These are phyloP conservation scores for Arctium minus DNA, from an alignment of 129 eudicot species.

Conservation along the genomic window DNA sequence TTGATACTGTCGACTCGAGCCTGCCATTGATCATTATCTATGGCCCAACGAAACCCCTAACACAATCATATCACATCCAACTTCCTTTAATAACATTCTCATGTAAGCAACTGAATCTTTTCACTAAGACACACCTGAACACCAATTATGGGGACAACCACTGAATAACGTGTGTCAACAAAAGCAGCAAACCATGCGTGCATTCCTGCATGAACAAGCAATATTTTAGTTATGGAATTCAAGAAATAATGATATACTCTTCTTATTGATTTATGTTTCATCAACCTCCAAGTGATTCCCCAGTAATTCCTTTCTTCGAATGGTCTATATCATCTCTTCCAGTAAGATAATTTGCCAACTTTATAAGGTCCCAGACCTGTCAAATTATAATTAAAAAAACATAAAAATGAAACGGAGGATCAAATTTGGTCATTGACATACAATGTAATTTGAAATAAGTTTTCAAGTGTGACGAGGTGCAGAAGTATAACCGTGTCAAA, in stretches of 20 bases:
- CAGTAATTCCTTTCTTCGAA: constrained; percentile 81
- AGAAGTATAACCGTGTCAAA: constrained; percentile 71
- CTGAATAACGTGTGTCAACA: constrained; percentile 83
- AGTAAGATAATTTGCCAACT: constrained; percentile 81
- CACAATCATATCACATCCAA: constrained; percentile 12
- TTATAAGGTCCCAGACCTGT: constrained; percentile 94
- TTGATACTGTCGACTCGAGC: constrained; percentile 88
- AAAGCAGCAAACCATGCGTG: constrained; percentile 97
- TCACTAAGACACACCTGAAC: constrained; percentile 62
- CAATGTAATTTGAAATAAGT: not conserved
- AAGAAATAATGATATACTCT: not conserved
- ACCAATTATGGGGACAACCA: constrained; percentile 88
- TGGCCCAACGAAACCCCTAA: constrained; percentile 97
- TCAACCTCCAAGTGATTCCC: constrained; percentile 97
- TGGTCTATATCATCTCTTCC: constrained; percentile 80
- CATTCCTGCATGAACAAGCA: constrained; percentile 60
- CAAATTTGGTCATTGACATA: not conserved
- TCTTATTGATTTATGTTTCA: constrained; percentile 1
- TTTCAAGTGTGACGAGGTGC: not conserved
- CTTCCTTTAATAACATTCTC: constrained; percentile 7
- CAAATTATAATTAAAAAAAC: not conserved
- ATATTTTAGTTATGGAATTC: not conserved
- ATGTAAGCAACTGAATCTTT: not conserved
- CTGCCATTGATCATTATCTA: constrained; percentile 88
- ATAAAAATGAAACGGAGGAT: not conserved